Percentiles rank a stretch among this genome's conserved stretches.
These are phyloP conservation scores for Trichoderma cornu-damae DNA, from an alignment of 2,329 filamentous ascomycete species.

Conservation along the genomic window DNA sequence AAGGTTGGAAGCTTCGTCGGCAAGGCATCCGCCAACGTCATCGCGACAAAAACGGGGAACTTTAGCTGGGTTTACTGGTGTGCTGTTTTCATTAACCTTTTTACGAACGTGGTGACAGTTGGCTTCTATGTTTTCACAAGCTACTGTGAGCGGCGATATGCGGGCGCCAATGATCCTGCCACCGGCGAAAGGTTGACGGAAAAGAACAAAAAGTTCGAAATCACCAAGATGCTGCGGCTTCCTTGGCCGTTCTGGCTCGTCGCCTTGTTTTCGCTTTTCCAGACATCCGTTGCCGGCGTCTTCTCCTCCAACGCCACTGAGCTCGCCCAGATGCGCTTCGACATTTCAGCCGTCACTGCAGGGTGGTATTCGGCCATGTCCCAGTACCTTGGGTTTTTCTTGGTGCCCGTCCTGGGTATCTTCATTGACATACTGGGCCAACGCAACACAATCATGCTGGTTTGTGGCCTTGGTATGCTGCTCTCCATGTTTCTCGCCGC, in stretches of 20 bases:
- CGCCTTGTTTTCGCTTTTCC: slow-evolving; percentile 51
- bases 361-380: slow-evolving; percentile 56
- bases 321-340: slow-evolving; percentile 54
- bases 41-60: slow-evolving; percentile 51
- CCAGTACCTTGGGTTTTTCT: slow-evolving; percentile 53
- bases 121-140: slow-evolving; percentile 53
- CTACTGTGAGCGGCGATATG: slow-evolving; percentile 45
- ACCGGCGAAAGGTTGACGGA: slow-evolving; percentile 57
- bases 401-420: slow-evolving; percentile 51
- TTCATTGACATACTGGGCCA: slow-evolving; percentile 54
- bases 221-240: slow-evolving; percentile 50
- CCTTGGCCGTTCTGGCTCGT: slow-evolving; percentile 58
- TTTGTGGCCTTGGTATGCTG: slow-evolving; percentile 46
- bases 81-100: slow-evolving; percentile 58
- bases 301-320: slow-evolving; percentile 57
- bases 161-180: slow-evolving; percentile 46
- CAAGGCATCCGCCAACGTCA: slow-evolving; percentile 55
- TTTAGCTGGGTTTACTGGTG: slow-evolving; percentile 61
- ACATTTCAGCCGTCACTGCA: slow-evolving; percentile 48
- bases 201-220: slow-evolving; percentile 53
- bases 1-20: slow-evolving; percentile 59
- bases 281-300: slow-evolving; percentile 51
- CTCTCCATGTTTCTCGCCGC: slow-evolving; percentile 51
- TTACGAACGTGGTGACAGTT: slow-evolving; percentile 51
- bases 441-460: slow-evolving; percentile 48